Base-by-base conservation (phyloP, 805 yeast species). In the Schizosaccharomyces lindneri region DNA sequence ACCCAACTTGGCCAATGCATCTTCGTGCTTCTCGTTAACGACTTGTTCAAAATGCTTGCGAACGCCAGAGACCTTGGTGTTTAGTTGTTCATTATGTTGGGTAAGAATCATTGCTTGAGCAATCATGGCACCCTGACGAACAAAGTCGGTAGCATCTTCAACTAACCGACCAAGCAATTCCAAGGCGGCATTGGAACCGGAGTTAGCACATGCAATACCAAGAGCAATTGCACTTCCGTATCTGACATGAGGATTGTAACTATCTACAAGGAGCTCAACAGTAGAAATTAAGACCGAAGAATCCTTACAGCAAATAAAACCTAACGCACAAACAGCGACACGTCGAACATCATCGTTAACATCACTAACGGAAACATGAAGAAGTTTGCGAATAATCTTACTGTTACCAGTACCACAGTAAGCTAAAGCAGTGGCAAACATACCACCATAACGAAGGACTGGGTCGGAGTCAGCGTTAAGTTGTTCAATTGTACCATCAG, bases 141-240 rank as follows among this genome's bases (percentile, higher is more conserved):
- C 98, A 74, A 90, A 93, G 72, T 93, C 98, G 55, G 88, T 94
- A 1, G 95, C 82, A 73, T 93, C 98, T 69, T 85, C 87, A 32
- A 90, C 81, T 75, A 93, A 79, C 43, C 97, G 95, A 73, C 87
- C 95, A 65, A 93, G 78, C 19, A 93, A 88, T 63, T 88, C 95
- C 65, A 93, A 79, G 0, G 98, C 97, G 48, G 90, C 82, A 63
- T 83, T 81, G 62, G 85, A 75, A 2, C 89, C 93, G 70, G 93
- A 83, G 59, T 98, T 98, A 29, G 97, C 96, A 76, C 97, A 89
- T 2, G 97, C 82, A 64, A 93, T 86, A 73, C 97, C 98, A 65
- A 93, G 78, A 0, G 98, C 98, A 81, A 93, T 76, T 1, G 97
- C 95, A 41, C 97, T 86, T 75, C 98, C 98, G 70, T 93, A 93